Evolutionary conservation across 768 basidiomycete genomes (phyloP).

Genomic region (Lactifluus hygrophoroides): DNA sequence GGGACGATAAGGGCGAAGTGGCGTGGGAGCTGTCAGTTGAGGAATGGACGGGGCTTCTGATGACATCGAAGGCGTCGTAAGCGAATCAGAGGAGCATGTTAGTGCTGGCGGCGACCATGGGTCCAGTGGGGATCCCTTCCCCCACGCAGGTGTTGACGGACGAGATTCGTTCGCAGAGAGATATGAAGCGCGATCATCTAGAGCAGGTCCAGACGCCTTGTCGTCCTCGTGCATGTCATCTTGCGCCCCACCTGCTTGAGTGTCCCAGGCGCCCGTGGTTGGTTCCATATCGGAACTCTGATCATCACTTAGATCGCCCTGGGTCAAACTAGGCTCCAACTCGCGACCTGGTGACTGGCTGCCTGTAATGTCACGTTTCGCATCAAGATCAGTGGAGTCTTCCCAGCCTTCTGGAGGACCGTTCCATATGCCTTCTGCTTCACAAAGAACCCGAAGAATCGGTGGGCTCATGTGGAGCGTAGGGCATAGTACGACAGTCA

Average conservation of each 20-base stretch:
- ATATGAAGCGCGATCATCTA: conserved; percentile 12
- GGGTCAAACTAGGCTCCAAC: background rate
- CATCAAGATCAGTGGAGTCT: background rate
- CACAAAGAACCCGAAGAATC: conserved; percentile 63
- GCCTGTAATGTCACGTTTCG: background rate
- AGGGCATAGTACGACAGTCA: conserved; percentile 83
- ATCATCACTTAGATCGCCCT: conserved; percentile 1
- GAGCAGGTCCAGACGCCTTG: background rate
- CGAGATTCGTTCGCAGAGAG: conserved; percentile 13
- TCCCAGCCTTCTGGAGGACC: conserved; percentile 22
- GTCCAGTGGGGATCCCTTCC: conserved; percentile 11
- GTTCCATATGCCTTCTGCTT: conserved; percentile 61
- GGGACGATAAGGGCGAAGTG: conserved; percentile 14
- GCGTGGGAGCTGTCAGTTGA: background rate
- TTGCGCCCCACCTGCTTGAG: background rate
- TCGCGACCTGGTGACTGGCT: background rate
- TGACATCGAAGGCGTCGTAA: conserved; percentile 19
- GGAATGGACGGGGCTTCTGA: conserved; percentile 14
- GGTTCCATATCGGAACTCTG: conserved; percentile 2
- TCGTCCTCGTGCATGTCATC: background rate
- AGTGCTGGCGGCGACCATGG: conserved; percentile 16
- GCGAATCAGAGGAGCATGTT: conserved; percentile 17
- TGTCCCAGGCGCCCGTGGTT: background rate
- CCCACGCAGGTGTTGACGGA: conserved; percentile 16
- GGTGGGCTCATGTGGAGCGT: conserved; percentile 73